These are phyloP conservation scores for Gynochthodes officinalis DNA, from an alignment of 257 asterid genomes.

Conservation along the genomic window DNA sequence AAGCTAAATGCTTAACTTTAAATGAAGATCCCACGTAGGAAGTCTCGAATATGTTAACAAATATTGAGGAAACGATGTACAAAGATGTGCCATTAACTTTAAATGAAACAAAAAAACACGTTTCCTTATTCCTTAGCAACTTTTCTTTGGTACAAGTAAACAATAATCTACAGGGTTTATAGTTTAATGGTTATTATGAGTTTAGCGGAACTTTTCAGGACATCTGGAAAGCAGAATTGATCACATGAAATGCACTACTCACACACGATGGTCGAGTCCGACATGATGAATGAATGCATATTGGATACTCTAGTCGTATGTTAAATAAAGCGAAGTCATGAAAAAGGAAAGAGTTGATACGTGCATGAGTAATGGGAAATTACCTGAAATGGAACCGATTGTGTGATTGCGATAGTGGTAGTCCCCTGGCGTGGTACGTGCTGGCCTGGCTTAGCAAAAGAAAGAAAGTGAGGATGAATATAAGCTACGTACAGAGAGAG, in stretches of 20 bases:
- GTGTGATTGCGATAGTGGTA: background rate
- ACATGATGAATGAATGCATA: no score
- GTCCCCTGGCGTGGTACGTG: no score
- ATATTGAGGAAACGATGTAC: no score
- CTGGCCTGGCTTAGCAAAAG: no score
- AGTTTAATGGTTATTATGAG: background rate
- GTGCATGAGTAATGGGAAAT: background rate
- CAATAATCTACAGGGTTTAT: no score
- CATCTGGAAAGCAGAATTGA: conserved; percentile 15
- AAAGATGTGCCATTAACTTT: no score
- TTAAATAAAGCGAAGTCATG: background rate
- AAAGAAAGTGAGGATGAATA: no score
- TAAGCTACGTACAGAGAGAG: no score
- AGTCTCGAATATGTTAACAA: no score
- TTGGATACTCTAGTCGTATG: no score
- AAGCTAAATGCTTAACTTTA: background rate
- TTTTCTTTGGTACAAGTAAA: background rate
- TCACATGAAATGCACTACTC: conserved; percentile 10
- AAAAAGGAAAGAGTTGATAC: no score
- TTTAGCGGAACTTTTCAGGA: conserved; percentile 2
- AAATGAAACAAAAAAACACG: background rate
- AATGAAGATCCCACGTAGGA: background rate
- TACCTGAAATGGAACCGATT: conserved; percentile 3
- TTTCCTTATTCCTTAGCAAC: background rate
- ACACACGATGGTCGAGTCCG: background rate